Evolutionary conservation across 176 grass and related monocot species (phyloP).

Genomic region (Aegilops sharonensis): DNA sequence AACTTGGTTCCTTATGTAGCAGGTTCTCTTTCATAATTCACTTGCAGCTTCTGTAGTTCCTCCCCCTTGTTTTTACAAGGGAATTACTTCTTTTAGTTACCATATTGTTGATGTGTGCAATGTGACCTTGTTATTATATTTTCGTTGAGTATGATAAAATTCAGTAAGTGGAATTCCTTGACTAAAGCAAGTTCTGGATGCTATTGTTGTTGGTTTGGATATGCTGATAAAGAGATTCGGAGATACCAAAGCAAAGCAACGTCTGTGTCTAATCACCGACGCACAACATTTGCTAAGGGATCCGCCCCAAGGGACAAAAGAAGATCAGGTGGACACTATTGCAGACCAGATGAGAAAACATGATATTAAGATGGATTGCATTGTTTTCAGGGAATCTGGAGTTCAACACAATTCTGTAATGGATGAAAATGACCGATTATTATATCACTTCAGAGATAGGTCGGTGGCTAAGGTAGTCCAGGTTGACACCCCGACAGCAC

Average conservation of each 20-base stretch:
- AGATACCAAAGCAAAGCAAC: conserved; percentile 57
- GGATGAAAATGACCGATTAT: conserved; percentile 74
- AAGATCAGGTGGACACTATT: conserved; percentile 83
- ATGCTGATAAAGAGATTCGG: conserved; percentile 93
- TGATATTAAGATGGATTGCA: conserved; percentile 68
- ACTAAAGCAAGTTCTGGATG: conserved; percentile 79
- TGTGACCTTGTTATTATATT: neutral
- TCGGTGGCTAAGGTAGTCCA: conserved; percentile 59
- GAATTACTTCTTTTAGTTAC: conserved; percentile 8
- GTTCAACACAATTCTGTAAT: conserved; percentile 38
- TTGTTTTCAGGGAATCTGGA: conserved; percentile 70
- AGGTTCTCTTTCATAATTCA: neutral
- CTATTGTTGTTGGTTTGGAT: conserved; percentile 91
- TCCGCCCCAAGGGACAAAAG: conserved; percentile 82
- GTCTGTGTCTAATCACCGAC: conserved; percentile 82
- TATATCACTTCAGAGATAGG: conserved; percentile 69
- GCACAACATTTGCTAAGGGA: conserved; percentile 71
- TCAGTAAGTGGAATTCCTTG: conserved; percentile 51
- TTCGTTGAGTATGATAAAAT: neutral
- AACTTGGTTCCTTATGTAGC: conserved; percentile 2
- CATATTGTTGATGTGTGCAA: neutral
- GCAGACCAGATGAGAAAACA: conserved; percentile 78
- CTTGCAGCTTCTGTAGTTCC: neutral
- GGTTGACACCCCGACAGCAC: conserved; percentile 69
- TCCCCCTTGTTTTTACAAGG: neutral